Base-by-base conservation (phyloP, 2,329 filamentous ascomycete species). In the Didymella pinodella region DNA sequence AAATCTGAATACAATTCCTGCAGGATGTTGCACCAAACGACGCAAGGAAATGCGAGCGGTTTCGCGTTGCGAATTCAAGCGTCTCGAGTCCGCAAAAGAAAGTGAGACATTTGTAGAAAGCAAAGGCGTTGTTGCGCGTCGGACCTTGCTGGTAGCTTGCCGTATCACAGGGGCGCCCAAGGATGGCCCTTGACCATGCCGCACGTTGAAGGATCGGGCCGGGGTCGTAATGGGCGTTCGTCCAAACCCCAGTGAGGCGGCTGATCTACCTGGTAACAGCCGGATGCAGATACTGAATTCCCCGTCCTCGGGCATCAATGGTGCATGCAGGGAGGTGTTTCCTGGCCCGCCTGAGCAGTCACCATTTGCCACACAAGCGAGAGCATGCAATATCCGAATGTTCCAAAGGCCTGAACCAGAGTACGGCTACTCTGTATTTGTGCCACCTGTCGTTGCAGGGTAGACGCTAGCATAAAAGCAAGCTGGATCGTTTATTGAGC, bases 381-480 rank as follows among this genome's bases (percentile, higher is more conserved):
- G 47, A 43, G 28, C n/a, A 36, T 41, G 46, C 41, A 34, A 54
- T 48, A 34, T 47, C 28, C 28, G 7, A 43, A 51, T 51, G 41
- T 47, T 22, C 34, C 22, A 47, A 59, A 59, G 20, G 50, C 46
- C 40, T 51, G 56, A 50, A 34, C 8, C 47, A 25, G 48, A 34
- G 45, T 28, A 50, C 26, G 28, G 22, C 26, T 47, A 36, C 46
- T 47, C 28, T 65, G 59, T 66, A 69, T 71, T 73, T 65, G 72
- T 74, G 66, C 65, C 54, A 72, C 43, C 48, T 61, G 47, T 64
- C 44, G 63, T 63, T 66, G 55, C 57, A 60, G 48, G 49, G 45
- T 45, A 53, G 58, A 64, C 46, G 56, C 53, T 63, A 66, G 62
- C 56, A 59, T 63, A 66, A 70, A 71, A 70, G 63, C 62, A 65